These are phyloP conservation scores for Kentomonas sorsogonicus DNA, from an alignment of 208 protist species.

Conservation along the genomic window DNA sequence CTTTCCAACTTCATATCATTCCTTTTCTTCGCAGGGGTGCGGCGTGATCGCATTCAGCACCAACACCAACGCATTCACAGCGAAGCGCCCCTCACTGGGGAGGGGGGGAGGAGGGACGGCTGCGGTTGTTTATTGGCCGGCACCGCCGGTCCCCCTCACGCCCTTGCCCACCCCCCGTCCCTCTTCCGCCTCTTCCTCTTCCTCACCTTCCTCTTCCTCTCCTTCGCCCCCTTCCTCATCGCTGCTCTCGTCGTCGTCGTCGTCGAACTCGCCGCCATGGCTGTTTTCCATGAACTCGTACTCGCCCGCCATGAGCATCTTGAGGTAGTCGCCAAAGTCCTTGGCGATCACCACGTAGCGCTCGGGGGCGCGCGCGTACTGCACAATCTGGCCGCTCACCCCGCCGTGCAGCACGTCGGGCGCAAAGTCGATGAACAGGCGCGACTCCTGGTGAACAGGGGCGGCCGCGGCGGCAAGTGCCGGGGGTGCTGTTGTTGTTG, in stretches of 20 bases:
- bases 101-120: too few species aligned
- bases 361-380: slow-evolving; percentile 34
- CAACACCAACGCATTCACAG: too few species aligned
- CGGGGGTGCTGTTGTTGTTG: slow-evolving; percentile 8
- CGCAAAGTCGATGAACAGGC: slow-evolving; percentile 50
- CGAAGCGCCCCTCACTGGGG: too few species aligned
- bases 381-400: slow-evolving; percentile 35
- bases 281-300: slow-evolving; percentile 59
- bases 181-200: not conserved
- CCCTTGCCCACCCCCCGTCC: not conserved
- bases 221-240: not conserved
- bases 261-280: slow-evolving; percentile 50
- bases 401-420: slow-evolving; percentile 20
- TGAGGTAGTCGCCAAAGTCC: slow-evolving; percentile 56
- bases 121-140: too few species aligned
- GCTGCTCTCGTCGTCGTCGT: slow-evolving; percentile 22
- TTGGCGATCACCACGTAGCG: slow-evolving; percentile 46
- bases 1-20: not conserved
- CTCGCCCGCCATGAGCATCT: slow-evolving; percentile 46
- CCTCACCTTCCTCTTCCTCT: not conserved
- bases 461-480: not conserved
- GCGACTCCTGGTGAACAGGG: slow-evolving; percentile 18
- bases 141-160: too few species aligned
- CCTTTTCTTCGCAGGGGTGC: too few species aligned
- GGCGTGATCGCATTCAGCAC: too few species aligned